phyloP scores from a whole-genome alignment of 352 stramenopile species.

The Phytophthora idaei region DNA sequence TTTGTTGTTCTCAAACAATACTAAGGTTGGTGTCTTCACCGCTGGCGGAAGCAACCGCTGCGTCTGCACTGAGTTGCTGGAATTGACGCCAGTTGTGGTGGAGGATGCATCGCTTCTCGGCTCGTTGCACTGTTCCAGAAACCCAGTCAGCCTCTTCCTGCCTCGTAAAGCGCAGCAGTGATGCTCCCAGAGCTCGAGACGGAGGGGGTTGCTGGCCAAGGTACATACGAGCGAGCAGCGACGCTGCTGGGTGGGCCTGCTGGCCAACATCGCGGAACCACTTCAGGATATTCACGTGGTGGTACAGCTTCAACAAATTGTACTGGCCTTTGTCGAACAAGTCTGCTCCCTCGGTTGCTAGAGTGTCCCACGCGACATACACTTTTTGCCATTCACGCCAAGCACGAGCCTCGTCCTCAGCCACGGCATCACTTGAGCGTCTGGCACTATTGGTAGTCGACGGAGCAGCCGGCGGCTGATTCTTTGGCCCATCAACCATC shows the following conservation, averaged over 20 bases:
- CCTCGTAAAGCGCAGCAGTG: conserved; percentile 23
- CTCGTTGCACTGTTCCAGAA: conserved; percentile 12
- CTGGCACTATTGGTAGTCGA: conserved; percentile 15
- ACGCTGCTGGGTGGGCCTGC: conserved; percentile 33
- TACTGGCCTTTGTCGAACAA: conserved; percentile 51
- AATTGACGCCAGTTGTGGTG: conserved; percentile 41
- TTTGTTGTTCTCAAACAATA: conserved; percentile 14
- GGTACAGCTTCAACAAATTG: conserved; percentile 48
- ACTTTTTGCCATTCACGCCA: conserved; percentile 47
- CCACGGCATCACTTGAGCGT: conserved; percentile 23
- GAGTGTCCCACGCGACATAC: conserved; percentile 38
- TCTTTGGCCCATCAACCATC: conserved; percentile 45
- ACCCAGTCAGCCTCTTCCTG: conserved; percentile 31
- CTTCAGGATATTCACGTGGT: conserved; percentile 46
- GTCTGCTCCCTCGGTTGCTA: conserved; percentile 30
- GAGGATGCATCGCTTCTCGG: conserved; percentile 37
- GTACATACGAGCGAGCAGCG: conserved; percentile 42
- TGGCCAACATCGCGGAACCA: conserved; percentile 44
- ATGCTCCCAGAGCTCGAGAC: conserved; percentile 21
- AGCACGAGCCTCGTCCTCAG: conserved; percentile 33
- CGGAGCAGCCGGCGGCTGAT: conserved; percentile 27
- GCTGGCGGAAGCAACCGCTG: neutral
- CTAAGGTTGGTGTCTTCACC: conserved; percentile 5
- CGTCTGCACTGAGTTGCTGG: conserved; percentile 25
- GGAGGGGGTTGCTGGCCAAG: conserved; percentile 25